Base-by-base conservation (phyloP, 1,284 basidiomycete genomes). In the Cryptococcus sp. region DNA sequence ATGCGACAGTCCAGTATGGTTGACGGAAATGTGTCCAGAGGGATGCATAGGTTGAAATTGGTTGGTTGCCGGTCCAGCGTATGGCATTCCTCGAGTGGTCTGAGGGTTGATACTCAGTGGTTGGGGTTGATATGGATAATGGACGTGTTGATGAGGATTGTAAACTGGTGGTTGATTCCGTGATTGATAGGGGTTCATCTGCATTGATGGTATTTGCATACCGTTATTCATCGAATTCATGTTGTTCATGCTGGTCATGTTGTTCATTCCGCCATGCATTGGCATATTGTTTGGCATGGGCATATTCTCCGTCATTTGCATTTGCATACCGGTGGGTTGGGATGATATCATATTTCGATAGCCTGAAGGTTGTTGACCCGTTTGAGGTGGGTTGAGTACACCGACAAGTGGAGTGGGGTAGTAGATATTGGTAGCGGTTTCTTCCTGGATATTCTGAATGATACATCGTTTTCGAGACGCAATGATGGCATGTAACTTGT, bases 361-460 rank as follows among this genome's bases (percentile, higher is more conserved):
- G 14, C 67, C 68, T 8, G 65, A 46, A 38, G 62, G 62, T 51
- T 68, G 66, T 55, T 64, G 66, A 10, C 66, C 64, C 8, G 68
- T 66, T 45, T 69, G 68, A 36, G 72, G 72, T 5, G 62, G 59
- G 55, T 72, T 68, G 48, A 94, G 81, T 23, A 94, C 83, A 48
- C 90, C 91, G 63, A 93, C 88, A 52, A 98, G 80, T 45, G 92
- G 87, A 4, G 91, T 90, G 34, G 95, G 92, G 62, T 91, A 83
- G 76, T 98, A 98, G 58, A 98, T 90, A 72, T 95, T 98, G 56
- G 95, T 97, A 0, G 87, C 93, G 0, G 95, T 98, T 76, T 98
- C 93, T 76, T 98, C 93, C 74, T 97, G 91, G 56, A 98, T 96
- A 5, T 87, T 83, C 76, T 98, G 95, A 44, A 98, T 81, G 31